These are phyloP conservation scores for Penicillium verrucosum DNA, from an alignment of 2,329 filamentous ascomycete genomes.

Conservation along the genomic window DNA sequence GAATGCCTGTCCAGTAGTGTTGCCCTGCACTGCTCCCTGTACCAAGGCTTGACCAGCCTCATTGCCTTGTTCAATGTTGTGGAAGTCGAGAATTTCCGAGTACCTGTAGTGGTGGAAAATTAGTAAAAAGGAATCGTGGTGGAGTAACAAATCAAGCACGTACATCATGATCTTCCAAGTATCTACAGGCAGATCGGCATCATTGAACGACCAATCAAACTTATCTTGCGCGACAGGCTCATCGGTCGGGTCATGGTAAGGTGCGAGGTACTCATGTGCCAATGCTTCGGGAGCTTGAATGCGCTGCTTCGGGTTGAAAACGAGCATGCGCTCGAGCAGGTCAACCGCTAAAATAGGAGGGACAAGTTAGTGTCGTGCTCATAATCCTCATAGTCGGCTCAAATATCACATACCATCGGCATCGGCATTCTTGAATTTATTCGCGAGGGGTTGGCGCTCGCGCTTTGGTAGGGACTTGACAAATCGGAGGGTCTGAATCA, in stretches of 20 bases:
- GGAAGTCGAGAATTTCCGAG: conserved; percentile 97
- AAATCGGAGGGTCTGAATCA: conserved; percentile 77
- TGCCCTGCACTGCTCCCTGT: conserved; percentile 22
- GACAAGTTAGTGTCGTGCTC: conserved; percentile 11
- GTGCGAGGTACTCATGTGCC: conserved; percentile 86
- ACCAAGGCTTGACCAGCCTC: conserved; percentile 33
- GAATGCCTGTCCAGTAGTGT: conserved; percentile 23
- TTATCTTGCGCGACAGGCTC: conserved; percentile 95
- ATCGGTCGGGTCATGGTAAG: conserved; percentile 96
- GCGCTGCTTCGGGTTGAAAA: conserved; percentile 96
- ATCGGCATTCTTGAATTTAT: conserved; percentile 96
- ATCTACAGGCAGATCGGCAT: conserved; percentile 93
- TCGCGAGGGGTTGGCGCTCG: conserved; percentile 76
- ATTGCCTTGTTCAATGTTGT: conserved; percentile 70
- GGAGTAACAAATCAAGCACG: conserved; percentile 32
- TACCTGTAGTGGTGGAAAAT: conserved; percentile 63
- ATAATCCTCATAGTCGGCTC: background rate
- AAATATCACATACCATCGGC: conserved; percentile 61
- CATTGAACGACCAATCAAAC: conserved; percentile 99
- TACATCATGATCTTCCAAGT: conserved; percentile 99
- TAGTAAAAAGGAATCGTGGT: conserved; percentile 1
- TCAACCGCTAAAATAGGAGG: conserved; percentile 66
- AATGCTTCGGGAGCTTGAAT: conserved; percentile 83
- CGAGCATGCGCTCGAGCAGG: conserved; percentile 91
- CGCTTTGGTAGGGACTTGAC: conserved; percentile 96